Evolutionary conservation across 352 stramenopile species (phyloP).

Genomic region (Phytophthora chlamydospora): DNA sequence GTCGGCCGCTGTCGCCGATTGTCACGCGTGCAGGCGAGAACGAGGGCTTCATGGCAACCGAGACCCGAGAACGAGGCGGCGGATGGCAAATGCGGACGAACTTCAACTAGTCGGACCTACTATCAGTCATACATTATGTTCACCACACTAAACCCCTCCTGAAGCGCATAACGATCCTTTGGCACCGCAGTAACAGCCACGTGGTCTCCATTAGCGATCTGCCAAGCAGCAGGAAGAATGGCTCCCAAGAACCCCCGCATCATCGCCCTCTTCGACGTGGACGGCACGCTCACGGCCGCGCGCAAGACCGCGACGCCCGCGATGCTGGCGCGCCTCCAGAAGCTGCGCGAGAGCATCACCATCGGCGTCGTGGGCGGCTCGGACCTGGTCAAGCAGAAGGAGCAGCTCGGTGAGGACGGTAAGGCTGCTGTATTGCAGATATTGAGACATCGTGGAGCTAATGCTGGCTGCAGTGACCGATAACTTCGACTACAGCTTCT

Average conservation of each 20-base stretch:
- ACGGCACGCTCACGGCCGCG: slow-evolving; percentile 97
- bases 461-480: slow-evolving; percentile 71
- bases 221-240: slow-evolving; percentile 33
- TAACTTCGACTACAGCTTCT: slow-evolving; percentile 99
- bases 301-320: slow-evolving; percentile 90
- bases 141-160: not conserved
- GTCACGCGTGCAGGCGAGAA: slow-evolving; percentile 53
- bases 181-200: slow-evolving; percentile 16
- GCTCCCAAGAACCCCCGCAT: slow-evolving; percentile 89
- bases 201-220: slow-evolving; percentile 11
- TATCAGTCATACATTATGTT: not conserved
- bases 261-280: slow-evolving; percentile 99
- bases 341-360: slow-evolving; percentile 94
- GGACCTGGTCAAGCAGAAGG: slow-evolving; percentile 99
- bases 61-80: too few species aligned
- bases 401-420: slow-evolving; percentile 96
- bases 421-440: not conserved
- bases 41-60: slow-evolving; percentile 43
- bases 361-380: slow-evolving; percentile 98
- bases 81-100: too few species aligned
- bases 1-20: slow-evolving; percentile 39
- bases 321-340: slow-evolving; percentile 95
- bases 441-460: not conserved
- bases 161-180: not conserved
- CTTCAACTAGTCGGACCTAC: too few species aligned